These are phyloP conservation scores for Leucocoprinus birnbaumii DNA, from an alignment of 768 basidiomycete species.

Conservation along the genomic window DNA sequence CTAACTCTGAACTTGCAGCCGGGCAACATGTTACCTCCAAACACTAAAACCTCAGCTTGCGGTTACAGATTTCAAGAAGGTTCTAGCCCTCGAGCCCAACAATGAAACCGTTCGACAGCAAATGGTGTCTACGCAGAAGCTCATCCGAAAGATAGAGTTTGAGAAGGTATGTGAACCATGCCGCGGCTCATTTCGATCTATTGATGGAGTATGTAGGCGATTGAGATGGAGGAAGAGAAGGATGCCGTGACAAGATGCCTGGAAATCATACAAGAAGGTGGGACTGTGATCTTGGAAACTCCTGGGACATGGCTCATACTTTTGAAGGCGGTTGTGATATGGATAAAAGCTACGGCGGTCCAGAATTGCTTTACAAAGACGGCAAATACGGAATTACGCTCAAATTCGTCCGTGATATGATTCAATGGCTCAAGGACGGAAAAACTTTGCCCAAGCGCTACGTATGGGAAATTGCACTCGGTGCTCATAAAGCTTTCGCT, in stretches of 20 bases:
- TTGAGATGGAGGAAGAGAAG: constrained; percentile 89
- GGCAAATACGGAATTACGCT: constrained; percentile 72
- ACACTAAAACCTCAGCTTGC: constrained; percentile 86
- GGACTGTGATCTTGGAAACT: constrained; percentile 12
- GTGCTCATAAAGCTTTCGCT: constrained; percentile 71
- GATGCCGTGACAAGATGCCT: constrained; percentile 69
- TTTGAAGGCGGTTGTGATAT: constrained; percentile 71
- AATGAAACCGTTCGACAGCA: constrained; percentile 82
- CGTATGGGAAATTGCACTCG: constrained; percentile 94
- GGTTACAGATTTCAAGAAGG: constrained; percentile 83
- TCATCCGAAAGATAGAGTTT: constrained; percentile 86
- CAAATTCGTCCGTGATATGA: constrained; percentile 82
- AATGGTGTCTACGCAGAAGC: constrained; percentile 85
- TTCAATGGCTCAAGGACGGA: constrained; percentile 91
- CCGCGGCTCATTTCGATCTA: not conserved
- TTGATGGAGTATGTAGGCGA: constrained; percentile 53
- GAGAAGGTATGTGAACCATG: constrained; percentile 65
- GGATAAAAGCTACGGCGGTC: constrained; percentile 73
- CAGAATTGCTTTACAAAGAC: constrained; percentile 57
- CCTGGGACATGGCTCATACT: not conserved
- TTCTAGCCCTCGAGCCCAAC: constrained; percentile 78
- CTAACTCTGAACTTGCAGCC: constrained; percentile 36
- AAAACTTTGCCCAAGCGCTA: constrained; percentile 87
- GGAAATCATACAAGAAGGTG: constrained; percentile 80
- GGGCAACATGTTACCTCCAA: constrained; percentile 89